Conservation (phyloP, 2,329 filamentous ascomycete genomes). For the Cytospora piceicola region DNA sequence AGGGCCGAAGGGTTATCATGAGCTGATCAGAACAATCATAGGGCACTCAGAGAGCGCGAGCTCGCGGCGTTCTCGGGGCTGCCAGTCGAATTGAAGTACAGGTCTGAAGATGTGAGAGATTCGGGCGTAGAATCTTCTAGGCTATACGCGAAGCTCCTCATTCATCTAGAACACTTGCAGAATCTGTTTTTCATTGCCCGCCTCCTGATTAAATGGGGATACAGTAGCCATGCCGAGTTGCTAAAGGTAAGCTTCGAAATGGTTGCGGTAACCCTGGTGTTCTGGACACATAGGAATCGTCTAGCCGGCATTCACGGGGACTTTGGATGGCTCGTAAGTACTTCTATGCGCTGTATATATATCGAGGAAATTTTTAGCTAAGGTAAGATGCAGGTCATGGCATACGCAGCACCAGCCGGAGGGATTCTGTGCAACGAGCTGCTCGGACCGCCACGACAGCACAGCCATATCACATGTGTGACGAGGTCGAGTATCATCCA, state of each 20-base stretch:
- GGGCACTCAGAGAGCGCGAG: slow-evolving; percentile 44
- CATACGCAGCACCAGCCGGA: slow-evolving; percentile 52
- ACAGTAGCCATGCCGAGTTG: slow-evolving; percentile 44
- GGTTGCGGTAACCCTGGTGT: slow-evolving; percentile 49
- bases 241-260: slow-evolving; percentile 52
- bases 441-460: slow-evolving; percentile 46
- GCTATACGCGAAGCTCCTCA: slow-evolving; percentile 50
- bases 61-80: slow-evolving; percentile 41
- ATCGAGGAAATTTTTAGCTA: not conserved
- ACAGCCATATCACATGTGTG: slow-evolving; percentile 40
- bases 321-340: slow-evolving; percentile 54
- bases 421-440: slow-evolving; percentile 57
- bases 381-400: slow-evolving; percentile 47
- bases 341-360: not conserved
- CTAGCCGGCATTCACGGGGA: slow-evolving; percentile 47
- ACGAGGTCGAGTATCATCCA: slow-evolving; percentile 55
- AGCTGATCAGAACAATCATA: slow-evolving; percentile 23
- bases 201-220: slow-evolving; percentile 52
- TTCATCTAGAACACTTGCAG: slow-evolving; percentile 55
- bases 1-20: too few relatives aligned
- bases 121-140: slow-evolving; percentile 36
- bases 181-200: slow-evolving; percentile 64
- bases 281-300: slow-evolving; percentile 55
- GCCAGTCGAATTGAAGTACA: slow-evolving; percentile 45
- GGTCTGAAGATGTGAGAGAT: slow-evolving; percentile 44